Conservation (phyloP, 2,329 filamentous ascomycete species). For the Dothidotthia symphoricarpi region DNA sequence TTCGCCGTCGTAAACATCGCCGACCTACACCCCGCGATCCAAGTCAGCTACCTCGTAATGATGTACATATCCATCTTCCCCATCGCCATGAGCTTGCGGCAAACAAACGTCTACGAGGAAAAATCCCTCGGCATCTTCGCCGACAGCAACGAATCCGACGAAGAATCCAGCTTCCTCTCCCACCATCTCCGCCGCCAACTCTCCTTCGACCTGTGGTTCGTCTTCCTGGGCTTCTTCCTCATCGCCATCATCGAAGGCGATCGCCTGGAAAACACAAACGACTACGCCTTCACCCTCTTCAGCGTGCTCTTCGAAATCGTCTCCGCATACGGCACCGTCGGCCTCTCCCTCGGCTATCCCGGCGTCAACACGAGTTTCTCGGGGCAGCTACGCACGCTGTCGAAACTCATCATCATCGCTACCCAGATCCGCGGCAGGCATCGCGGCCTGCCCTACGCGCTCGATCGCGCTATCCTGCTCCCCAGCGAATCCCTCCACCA, state of each 20-base stretch:
- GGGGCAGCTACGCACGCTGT: constrained; percentile 72
- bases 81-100: constrained; percentile 89
- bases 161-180: constrained; percentile 77
- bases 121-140: constrained; percentile 74
- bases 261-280: constrained; percentile 62
- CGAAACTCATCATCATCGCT: constrained; percentile 64
- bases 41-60: constrained; percentile 95
- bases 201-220: constrained; percentile 96
- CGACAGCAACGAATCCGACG: constrained; percentile 48
- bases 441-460: constrained; percentile 63
- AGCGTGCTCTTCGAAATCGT: constrained; percentile 46
- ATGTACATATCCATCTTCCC: constrained; percentile 99
- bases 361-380: constrained; percentile 76
- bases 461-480: constrained; percentile 68
- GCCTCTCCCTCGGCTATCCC: constrained; percentile 80
- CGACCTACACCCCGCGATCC: constrained; percentile 80
- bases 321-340: constrained; percentile 73
- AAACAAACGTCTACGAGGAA: constrained; percentile 96
- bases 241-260: constrained; percentile 83
- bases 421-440: constrained; percentile 67
- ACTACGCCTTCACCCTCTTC: constrained; percentile 54
- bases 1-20: constrained; percentile 79
- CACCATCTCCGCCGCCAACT: constrained; percentile 89
- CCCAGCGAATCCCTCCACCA: constrained; percentile 64
- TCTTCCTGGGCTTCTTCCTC: constrained; percentile 90